phyloP scores from a whole-genome alignment of 495 filamentous ascomycete species.

The Hyaloscypha hepaticicola region DNA sequence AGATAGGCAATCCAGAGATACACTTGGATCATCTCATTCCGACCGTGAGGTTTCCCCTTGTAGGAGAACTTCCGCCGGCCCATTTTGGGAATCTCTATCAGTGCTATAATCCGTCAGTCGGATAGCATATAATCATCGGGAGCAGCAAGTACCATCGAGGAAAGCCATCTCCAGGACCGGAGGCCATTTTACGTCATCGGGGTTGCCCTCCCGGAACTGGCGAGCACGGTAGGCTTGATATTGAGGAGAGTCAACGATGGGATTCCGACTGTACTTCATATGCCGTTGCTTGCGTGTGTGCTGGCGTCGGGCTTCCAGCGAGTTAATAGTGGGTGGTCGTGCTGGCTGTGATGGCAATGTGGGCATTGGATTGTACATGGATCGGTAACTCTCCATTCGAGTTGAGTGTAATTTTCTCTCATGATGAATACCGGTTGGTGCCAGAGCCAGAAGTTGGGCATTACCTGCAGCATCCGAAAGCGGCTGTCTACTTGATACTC shows the following conservation, averaged over 20 bases:
- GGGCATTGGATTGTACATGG: conserved; percentile 32
- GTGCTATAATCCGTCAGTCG: conserved; percentile 49
- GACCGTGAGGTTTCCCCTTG: conserved; percentile 70
- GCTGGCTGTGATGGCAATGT: conserved; percentile 27
- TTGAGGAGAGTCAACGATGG: conserved; percentile 49
- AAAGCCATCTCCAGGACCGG: conserved; percentile 84
- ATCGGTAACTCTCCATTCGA: conserved; percentile 5
- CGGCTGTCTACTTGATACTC: conserved; percentile 39
- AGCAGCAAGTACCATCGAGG: conserved; percentile 68
- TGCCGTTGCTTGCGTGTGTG: conserved; percentile 16
- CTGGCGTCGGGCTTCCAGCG: conserved; percentile 36
- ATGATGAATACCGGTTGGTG: conserved; percentile 38
- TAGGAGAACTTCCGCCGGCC: conserved; percentile 75
- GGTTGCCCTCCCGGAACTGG: conserved; percentile 52
- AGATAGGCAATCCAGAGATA: conserved; percentile 64
- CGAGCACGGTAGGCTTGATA: conserved; percentile 71
- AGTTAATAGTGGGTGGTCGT: conserved; percentile 32
- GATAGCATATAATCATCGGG: background rate
- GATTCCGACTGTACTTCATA: conserved; percentile 39
- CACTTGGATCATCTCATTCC: conserved; percentile 88
- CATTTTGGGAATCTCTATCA: conserved; percentile 78
- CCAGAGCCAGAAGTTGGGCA: conserved; percentile 43
- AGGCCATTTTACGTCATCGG: conserved; percentile 58
- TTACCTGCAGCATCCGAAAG: conserved; percentile 51
- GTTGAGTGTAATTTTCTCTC: conserved; percentile 31